These are phyloP conservation scores for Chlorella variabilis DNA, from an alignment of 163 green algal species.

Conservation along the genomic window DNA sequence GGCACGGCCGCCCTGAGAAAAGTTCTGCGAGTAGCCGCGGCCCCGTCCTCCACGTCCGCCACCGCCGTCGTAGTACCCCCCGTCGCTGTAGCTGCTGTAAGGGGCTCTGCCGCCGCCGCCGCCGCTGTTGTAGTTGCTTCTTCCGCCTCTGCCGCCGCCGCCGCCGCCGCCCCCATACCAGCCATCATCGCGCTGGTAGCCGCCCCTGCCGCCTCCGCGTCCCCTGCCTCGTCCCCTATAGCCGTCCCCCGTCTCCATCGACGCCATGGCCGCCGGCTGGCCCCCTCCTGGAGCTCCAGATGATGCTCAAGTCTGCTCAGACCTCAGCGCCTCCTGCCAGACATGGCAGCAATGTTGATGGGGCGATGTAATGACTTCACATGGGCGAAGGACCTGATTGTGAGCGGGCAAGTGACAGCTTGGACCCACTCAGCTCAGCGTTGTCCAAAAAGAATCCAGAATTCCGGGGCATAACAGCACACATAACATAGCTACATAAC, in stretches of 20 bases:
- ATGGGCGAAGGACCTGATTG: no score
- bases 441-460: no score
- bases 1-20: constrained; percentile 7
- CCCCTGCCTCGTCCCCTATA: constrained; percentile 7
- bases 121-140: constrained; percentile 4
- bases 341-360: background rate
- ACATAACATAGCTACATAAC: no score
- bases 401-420: no score
- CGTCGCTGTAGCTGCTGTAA: background rate
- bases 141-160: constrained; percentile 7
- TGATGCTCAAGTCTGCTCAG: background rate
- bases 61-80: background rate
- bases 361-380: no score
- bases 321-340: background rate
- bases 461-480: no score
- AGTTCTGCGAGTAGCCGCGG: constrained; percentile 24
- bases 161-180: constrained; percentile 8
- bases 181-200: constrained; percentile 16
- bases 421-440: no score
- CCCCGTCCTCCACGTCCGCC: background rate
- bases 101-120: background rate
- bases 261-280: constrained; percentile 13
- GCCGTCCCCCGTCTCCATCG: constrained; percentile 40
- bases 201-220: background rate
- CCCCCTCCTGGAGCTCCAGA: background rate